These are phyloP conservation scores for Trichopus zeylanicus DNA, from an alignment of 116 monocot genomes.

Conservation along the genomic window DNA sequence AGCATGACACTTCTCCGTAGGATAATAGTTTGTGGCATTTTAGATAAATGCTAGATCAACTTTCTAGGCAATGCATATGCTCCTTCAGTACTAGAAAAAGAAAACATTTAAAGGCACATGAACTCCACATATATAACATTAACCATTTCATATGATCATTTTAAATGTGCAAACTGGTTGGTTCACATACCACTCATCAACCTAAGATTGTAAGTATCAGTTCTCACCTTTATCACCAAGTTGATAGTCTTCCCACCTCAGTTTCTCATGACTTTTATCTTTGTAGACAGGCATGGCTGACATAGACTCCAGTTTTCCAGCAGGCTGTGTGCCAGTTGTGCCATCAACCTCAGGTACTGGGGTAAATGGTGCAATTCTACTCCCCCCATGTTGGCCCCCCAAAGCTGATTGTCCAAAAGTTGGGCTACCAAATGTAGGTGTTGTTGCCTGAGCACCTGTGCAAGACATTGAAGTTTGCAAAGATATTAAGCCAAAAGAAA, in stretches of 20 bases:
- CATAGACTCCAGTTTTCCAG: slow-evolving; percentile 90
- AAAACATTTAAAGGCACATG: too few species aligned
- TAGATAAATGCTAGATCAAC: too few species aligned
- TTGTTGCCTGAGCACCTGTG: slow-evolving; percentile 64
- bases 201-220: too few species aligned
- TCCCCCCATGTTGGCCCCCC: slow-evolving; percentile 73
- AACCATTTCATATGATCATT: too few species aligned
- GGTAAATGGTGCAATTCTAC: slow-evolving; percentile 58
- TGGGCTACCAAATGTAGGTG: slow-evolving; percentile 76
- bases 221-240: slow-evolving; percentile 87
- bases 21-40: too few species aligned
- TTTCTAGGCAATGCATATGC: too few species aligned
- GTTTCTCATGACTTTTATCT: slow-evolving; percentile 93
- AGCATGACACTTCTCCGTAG: too few species aligned
- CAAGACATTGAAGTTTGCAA: slow-evolving; percentile 1
- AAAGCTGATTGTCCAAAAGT: slow-evolving; percentile 78
- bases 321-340: slow-evolving; percentile 49
- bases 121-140: too few species aligned
- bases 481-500: background rate
- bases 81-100: too few species aligned
- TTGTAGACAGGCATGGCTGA: slow-evolving; percentile 97
- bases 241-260: slow-evolving; percentile 98
- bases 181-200: too few species aligned
- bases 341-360: slow-evolving; percentile 71
- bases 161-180: too few species aligned